phyloP scores from a whole-genome alignment of 371 early-diverging fungal species.

The Rhizopus arrhizus region DNA sequence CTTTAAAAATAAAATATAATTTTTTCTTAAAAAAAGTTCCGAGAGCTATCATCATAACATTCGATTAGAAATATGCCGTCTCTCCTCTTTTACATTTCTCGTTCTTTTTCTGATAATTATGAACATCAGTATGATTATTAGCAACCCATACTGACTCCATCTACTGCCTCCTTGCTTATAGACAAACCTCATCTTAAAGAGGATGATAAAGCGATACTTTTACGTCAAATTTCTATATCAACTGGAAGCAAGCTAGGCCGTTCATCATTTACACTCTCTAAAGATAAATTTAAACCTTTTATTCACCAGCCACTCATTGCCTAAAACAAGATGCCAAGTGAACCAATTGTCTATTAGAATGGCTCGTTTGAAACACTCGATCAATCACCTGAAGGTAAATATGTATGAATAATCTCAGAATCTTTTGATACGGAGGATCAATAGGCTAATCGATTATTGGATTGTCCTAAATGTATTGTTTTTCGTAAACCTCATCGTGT shows the following conservation, averaged over 20 bases:
- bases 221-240: neutral
- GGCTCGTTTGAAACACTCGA: slow-evolving; percentile 46
- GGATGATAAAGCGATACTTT: neutral
- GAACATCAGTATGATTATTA: neutral
- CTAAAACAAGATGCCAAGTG: slow-evolving; percentile 11
- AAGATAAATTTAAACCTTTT: neutral
- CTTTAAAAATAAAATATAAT: slow-evolving; percentile 18
- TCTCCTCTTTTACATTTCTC: neutral
- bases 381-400: slow-evolving; percentile 39
- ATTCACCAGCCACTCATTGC: slow-evolving; percentile 8
- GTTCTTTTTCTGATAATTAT: neutral
- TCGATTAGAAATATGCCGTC: too few species aligned
- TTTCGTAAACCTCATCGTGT: slow-evolving; percentile 37
- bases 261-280: too few species aligned
- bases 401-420: slow-evolving; percentile 37
- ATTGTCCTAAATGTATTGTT: slow-evolving; percentile 37
- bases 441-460: slow-evolving; percentile 22
- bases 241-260: too few species aligned
- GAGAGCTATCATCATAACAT: neutral
- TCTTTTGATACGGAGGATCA: slow-evolving; percentile 19
- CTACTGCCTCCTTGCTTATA: neutral
- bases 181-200: slow-evolving; percentile 3
- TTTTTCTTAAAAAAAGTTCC: neutral
- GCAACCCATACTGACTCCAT: neutral
- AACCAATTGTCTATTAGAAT: slow-evolving; percentile 48